Conservation (phyloP, 1,284 basidiomycete genomes). For the Apiotrichum porosum region DNA sequence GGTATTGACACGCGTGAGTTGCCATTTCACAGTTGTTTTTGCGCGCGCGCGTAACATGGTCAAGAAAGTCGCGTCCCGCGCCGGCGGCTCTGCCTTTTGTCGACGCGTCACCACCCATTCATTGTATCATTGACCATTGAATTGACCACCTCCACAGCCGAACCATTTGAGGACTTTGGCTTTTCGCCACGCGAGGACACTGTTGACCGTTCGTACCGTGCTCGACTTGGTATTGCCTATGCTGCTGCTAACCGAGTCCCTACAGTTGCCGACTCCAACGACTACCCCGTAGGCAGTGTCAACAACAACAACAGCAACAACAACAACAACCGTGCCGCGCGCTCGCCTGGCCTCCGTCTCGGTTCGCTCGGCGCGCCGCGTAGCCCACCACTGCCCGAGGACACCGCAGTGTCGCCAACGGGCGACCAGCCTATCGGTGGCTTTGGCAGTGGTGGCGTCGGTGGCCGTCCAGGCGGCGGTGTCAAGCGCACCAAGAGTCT, state of each 20-base stretch:
- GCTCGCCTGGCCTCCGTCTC: constrained; percentile 33
- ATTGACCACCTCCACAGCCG: constrained; percentile 33
- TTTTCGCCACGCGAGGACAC: constrained; percentile 37
- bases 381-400: constrained; percentile 8
- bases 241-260: no score
- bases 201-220: constrained; percentile 25
- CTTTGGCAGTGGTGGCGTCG: not conserved
- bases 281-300: no score
- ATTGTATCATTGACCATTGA: no score
- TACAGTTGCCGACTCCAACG: constrained; percentile 23
- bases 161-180: constrained; percentile 49
- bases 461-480: constrained; percentile 20
- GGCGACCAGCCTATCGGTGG: no score
- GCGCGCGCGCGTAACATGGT: no score
- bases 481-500: constrained; percentile 50
- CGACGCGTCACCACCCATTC: no score
- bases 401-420: not conserved
- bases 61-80: no score
- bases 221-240: not conserved
- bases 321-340: constrained; percentile 16
- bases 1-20: constrained; percentile 47
- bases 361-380: not conserved
- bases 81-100: no score
- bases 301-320: no score
- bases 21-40: no score